phyloP scores from a whole-genome alignment of 495 filamentous ascomycete species.

The Opeltia flavorubescens region DNA sequence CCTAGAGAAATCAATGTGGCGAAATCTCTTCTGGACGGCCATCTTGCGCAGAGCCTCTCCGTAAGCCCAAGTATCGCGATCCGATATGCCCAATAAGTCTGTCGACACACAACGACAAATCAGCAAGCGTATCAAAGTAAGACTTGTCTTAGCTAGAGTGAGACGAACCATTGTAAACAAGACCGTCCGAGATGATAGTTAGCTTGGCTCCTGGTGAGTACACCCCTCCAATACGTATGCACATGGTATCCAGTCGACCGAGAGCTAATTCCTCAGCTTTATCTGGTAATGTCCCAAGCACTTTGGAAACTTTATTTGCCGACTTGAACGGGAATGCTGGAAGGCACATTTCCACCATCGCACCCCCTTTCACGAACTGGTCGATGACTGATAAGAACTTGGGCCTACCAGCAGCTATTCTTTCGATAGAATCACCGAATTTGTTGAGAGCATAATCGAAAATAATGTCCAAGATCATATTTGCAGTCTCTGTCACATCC shows the following conservation, averaged over 20 bases:
- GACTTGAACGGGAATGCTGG: slow-evolving; percentile 44
- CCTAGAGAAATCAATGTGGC: slow-evolving; percentile 19
- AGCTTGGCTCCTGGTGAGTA: slow-evolving; percentile 32
- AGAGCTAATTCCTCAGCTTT: slow-evolving; percentile 38
- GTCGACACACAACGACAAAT: neutral
- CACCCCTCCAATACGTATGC: slow-evolving; percentile 26
- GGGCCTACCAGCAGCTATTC: slow-evolving; percentile 4
- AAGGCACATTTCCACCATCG: slow-evolving; percentile 22
- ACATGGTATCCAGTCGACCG: slow-evolving; percentile 29
- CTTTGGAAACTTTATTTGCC: slow-evolving; percentile 30
- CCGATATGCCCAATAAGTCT: slow-evolving; percentile 37
- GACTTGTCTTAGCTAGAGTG: neutral
- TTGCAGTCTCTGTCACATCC: slow-evolving; percentile 7
- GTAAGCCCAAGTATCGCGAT: slow-evolving; percentile 36
- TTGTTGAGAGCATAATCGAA: slow-evolving; percentile 12
- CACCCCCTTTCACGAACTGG: slow-evolving; percentile 7
- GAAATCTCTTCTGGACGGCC: slow-evolving; percentile 24
- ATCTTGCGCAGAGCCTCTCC: slow-evolving; percentile 32
- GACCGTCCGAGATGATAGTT: slow-evolving; percentile 38
- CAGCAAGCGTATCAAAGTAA: slow-evolving; percentile 1
- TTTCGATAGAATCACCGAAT: slow-evolving; percentile 3
- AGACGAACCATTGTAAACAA: slow-evolving; percentile 34
- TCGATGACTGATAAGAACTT: slow-evolving; percentile 15
- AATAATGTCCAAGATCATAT: slow-evolving; percentile 8
- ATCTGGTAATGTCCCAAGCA: slow-evolving; percentile 34